These are phyloP conservation scores for Backusella sp. DNA, from an alignment of 192 early-diverging fungal genomes.

Conservation along the genomic window DNA sequence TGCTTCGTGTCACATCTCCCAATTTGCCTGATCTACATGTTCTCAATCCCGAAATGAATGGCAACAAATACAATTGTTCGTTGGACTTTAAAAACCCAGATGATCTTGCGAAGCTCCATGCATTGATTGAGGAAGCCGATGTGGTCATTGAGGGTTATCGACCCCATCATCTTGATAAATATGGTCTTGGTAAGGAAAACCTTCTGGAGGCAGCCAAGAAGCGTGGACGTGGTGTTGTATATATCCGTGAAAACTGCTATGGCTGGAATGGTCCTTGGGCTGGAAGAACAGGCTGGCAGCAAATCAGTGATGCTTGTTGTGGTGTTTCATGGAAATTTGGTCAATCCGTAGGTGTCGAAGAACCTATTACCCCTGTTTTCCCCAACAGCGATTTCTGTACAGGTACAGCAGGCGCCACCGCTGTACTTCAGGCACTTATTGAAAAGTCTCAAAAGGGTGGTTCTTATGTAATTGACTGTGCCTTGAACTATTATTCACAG, in stretches of 20 bases:
- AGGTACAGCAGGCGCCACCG: not conserved
- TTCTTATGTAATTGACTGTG: slow-evolving; percentile 10
- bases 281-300: slow-evolving; percentile 15
- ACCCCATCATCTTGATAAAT: slow-evolving; percentile 16
- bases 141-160: slow-evolving; percentile 12
- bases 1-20: slow-evolving; percentile 14
- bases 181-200: slow-evolving; percentile 9
- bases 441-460: slow-evolving; percentile 8
- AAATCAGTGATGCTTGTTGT: slow-evolving; percentile 8
- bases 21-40: slow-evolving; percentile 1
- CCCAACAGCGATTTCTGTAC: slow-evolving; percentile 1
- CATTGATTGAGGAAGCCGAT: slow-evolving; percentile 16
- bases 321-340: slow-evolving; percentile 15
- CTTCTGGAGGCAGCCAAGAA: not conserved
- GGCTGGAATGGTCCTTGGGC: slow-evolving; percentile 18
- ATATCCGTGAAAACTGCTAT: slow-evolving; percentile 17
- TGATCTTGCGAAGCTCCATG: not conserved
- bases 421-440: not conserved
- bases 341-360: slow-evolving; percentile 1
- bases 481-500: slow-evolving; percentile 12
- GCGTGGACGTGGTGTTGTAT: slow-evolving; percentile 10
- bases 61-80: slow-evolving; percentile 10
- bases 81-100: slow-evolving; percentile 2
- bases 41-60: slow-evolving; percentile 3
- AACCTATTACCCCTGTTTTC: not conserved